These are phyloP conservation scores for Noccaea caerulescens DNA, from an alignment of 345 rosid genomes.

Conservation along the genomic window DNA sequence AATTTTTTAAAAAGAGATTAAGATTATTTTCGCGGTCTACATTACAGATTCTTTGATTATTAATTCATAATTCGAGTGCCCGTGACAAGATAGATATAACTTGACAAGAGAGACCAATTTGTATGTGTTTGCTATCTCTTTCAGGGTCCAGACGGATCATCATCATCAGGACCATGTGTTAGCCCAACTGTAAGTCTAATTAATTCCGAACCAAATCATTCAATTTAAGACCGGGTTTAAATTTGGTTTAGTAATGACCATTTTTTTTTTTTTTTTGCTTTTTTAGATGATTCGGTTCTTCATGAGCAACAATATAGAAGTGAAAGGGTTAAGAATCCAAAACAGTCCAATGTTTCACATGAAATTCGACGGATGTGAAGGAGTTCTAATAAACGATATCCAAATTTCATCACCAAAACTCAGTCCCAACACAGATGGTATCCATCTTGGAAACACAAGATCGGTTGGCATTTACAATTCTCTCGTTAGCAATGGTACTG, in stretches of 20 bases:
- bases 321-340: constrained; percentile 69
- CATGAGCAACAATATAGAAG: constrained; percentile 87
- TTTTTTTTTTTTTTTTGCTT: neutral
- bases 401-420: constrained; percentile 86
- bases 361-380: constrained; percentile 96
- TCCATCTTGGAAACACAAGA: constrained; percentile 81
- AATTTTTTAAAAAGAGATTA: constrained; percentile 10
- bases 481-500: constrained; percentile 79
- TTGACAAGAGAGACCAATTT: constrained; percentile 16
- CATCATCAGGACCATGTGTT: constrained; percentile 68
- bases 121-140: neutral
- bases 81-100: constrained; percentile 17
- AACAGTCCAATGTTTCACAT: constrained; percentile 95
- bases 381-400: constrained; percentile 65
- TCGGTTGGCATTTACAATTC: constrained; percentile 79
- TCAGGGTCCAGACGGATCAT: constrained; percentile 76
- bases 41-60: neutral
- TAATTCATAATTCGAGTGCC: neutral
- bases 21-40: neutral
- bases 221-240: neutral
- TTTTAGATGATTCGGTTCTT: constrained; percentile 86
- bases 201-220: neutral
- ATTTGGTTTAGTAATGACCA: neutral
- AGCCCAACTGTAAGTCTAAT: constrained; percentile 79
- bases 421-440: constrained; percentile 94